Evolutionary conservation across 148 eudicot species (phyloP).

Genomic region (Rhododendron henanense): DNA sequence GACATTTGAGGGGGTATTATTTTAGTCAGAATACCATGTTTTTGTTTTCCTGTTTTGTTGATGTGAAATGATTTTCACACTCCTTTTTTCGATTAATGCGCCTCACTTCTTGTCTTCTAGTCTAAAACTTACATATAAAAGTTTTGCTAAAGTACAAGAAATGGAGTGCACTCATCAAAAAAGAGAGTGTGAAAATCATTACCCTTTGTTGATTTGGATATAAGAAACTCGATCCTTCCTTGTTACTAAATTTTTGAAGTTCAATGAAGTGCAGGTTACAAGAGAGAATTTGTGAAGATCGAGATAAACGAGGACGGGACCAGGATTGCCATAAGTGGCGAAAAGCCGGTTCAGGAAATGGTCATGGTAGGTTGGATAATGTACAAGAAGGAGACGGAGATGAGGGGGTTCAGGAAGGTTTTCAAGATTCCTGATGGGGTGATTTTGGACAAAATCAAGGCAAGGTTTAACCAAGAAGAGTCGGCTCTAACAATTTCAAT

Average conservation of each 20-base stretch:
- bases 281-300: conserved; percentile 39
- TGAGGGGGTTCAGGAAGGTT: conserved; percentile 39
- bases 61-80: too few relatives aligned
- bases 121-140: too few relatives aligned
- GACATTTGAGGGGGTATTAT: too few relatives aligned
- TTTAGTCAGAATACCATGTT: background rate
- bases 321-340: conserved; percentile 48
- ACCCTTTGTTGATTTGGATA: too few relatives aligned
- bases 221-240: too few relatives aligned
- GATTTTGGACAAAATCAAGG: conserved; percentile 50
- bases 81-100: too few relatives aligned
- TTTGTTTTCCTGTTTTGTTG: background rate
- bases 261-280: conserved; percentile 42
- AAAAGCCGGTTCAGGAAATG: conserved; percentile 51
- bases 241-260: background rate
- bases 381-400: conserved; percentile 39
- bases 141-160: too few relatives aligned
- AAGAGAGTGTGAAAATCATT: too few relatives aligned
- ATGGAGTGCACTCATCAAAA: too few relatives aligned
- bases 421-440: conserved; percentile 64
- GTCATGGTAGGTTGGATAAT: conserved; percentile 41
- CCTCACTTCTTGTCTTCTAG: too few relatives aligned
- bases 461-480: conserved; percentile 47
- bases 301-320: conserved; percentile 67
- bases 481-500: conserved; percentile 51